A percentile compares a stretch with the other conserved stretches of the same genome.
Evolutionary conservation across 2,329 filamentous ascomycete species (phyloP).

Genomic region (Bretziella fagacearum): DNA sequence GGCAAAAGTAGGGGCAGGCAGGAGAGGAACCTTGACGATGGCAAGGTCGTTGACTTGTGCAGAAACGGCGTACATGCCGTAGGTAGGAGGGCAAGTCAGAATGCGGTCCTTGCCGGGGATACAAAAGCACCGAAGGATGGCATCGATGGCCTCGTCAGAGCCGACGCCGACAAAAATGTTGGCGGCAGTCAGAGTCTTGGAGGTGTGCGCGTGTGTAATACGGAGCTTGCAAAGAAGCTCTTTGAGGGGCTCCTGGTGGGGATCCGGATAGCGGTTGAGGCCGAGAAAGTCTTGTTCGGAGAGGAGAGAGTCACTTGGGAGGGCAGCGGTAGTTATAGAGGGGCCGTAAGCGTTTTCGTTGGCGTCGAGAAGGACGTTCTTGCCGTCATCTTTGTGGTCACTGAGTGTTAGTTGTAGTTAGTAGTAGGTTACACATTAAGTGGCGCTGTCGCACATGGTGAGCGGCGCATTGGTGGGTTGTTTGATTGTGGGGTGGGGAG

Average conservation of each 20-base stretch:
- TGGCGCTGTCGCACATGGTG: not conserved
- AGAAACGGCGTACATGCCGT: slow-evolving; percentile 95
- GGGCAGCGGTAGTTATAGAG: slow-evolving; percentile 40
- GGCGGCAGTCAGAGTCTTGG: slow-evolving; percentile 53
- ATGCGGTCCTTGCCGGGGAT: slow-evolving; percentile 74
- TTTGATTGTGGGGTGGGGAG: no score
- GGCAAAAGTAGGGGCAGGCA: slow-evolving; percentile 52
- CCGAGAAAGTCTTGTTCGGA: slow-evolving; percentile 52
- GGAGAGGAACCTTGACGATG: slow-evolving; percentile 71
- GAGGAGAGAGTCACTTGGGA: slow-evolving; percentile 22
- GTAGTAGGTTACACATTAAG: slow-evolving; percentile 1
- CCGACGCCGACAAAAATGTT: slow-evolving; percentile 92
- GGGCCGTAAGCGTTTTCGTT: slow-evolving; percentile 97
- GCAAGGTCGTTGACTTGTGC: slow-evolving; percentile 85
- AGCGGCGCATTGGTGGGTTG: not conserved
- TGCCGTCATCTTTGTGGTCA: slow-evolving; percentile 98
- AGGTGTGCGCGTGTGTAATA: slow-evolving; percentile 68
- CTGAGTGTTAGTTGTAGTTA: slow-evolving; percentile 28
- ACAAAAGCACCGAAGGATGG: slow-evolving; percentile 85
- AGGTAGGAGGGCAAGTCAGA: slow-evolving; percentile 87
- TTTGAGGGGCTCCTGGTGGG: slow-evolving; percentile 80
- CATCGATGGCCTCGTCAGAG: slow-evolving; percentile 93
- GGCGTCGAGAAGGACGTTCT: slow-evolving; percentile 87
- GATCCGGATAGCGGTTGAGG: slow-evolving; percentile 89
- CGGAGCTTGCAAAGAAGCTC: slow-evolving; percentile 71